phyloP scores from a whole-genome alignment of 257 asterid species.

The Fraxinus americana region DNA sequence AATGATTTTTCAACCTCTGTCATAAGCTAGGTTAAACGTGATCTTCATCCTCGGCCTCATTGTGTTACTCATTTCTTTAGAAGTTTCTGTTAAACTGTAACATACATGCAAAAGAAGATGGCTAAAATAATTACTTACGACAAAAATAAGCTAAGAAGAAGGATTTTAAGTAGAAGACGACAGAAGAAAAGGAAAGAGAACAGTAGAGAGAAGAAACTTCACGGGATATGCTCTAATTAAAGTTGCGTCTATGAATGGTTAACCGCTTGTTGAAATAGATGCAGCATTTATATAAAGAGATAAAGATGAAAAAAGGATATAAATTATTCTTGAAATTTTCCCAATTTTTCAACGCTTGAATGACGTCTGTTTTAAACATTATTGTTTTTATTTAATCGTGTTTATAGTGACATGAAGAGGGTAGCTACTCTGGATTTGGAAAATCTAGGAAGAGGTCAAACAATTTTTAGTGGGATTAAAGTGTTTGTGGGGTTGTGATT shows the following conservation, averaged over 20 bases:
- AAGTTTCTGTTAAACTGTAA: neutral
- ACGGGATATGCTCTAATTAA: constrained; percentile 20
- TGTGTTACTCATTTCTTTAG: constrained; percentile 45
- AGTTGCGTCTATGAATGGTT: constrained; percentile 24
- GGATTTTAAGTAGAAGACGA: neutral
- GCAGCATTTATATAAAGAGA: constrained; percentile 7
- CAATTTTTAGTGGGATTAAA: neutral
- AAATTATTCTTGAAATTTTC: neutral
- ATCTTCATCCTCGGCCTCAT: constrained; percentile 60
- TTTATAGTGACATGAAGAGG: constrained; percentile 36
- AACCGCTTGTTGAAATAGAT: constrained; percentile 5
- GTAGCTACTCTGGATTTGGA: constrained; percentile 24
- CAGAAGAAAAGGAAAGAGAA: neutral
- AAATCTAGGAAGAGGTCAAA: constrained; percentile 22
- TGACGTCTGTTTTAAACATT: constrained; percentile 12
- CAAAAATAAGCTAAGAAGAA: neutral
- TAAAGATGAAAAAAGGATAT: neutral
- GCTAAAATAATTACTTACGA: neutral
- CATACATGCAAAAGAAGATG: neutral
- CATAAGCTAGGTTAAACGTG: constrained; percentile 55
- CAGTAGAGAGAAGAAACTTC: constrained; percentile 21
- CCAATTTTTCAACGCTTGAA: constrained; percentile 28
- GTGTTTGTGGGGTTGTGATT: neutral
- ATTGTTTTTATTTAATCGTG: neutral
- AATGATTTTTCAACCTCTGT: constrained; percentile 46